These are phyloP conservation scores for Mortierella sp. DNA, from an alignment of 371 early-diverging fungal species.

Conservation along the genomic window DNA sequence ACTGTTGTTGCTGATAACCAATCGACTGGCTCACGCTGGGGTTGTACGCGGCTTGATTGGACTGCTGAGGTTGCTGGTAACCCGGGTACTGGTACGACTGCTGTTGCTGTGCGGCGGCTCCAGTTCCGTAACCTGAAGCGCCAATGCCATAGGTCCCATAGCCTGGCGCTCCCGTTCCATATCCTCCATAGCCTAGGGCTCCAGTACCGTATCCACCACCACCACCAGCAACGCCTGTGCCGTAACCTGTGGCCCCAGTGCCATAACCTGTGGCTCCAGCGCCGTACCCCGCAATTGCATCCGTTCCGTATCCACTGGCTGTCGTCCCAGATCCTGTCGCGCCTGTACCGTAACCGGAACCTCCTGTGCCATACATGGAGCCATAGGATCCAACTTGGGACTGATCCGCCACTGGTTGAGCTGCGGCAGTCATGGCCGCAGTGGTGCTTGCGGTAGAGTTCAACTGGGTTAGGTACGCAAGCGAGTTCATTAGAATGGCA, in stretches of 20 bases:
- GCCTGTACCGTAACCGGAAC: too few relatives aligned
- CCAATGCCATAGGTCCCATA: not conserved
- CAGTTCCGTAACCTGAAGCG: not conserved
- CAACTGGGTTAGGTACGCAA: conserved; percentile 11
- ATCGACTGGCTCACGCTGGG: not conserved
- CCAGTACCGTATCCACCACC: too few relatives aligned
- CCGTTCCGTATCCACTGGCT: too few relatives aligned
- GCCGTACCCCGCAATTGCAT: too few relatives aligned
- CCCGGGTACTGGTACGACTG: not conserved
- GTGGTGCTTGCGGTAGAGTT: not conserved
- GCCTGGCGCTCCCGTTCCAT: not conserved
- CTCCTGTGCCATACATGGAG: not conserved
- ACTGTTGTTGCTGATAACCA: not conserved
- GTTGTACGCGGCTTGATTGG: not conserved
- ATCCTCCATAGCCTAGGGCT: too few relatives aligned
- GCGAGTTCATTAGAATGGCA: conserved; percentile 19
- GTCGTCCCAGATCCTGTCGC: too few relatives aligned
- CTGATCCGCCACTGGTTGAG: not conserved
- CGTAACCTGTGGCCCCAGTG: too few relatives aligned
- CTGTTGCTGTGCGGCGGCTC: not conserved
- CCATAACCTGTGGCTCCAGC: too few relatives aligned
- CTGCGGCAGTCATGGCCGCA: not conserved
- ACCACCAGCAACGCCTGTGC: too few relatives aligned
- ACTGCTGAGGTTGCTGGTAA: not conserved
- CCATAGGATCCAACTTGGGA: not conserved